Percentiles rank a stretch among this genome's conserved stretches.
phyloP scores from a whole-genome alignment of 2,329 filamentous ascomycete genomes.

The Plenodomus biglobosus region DNA sequence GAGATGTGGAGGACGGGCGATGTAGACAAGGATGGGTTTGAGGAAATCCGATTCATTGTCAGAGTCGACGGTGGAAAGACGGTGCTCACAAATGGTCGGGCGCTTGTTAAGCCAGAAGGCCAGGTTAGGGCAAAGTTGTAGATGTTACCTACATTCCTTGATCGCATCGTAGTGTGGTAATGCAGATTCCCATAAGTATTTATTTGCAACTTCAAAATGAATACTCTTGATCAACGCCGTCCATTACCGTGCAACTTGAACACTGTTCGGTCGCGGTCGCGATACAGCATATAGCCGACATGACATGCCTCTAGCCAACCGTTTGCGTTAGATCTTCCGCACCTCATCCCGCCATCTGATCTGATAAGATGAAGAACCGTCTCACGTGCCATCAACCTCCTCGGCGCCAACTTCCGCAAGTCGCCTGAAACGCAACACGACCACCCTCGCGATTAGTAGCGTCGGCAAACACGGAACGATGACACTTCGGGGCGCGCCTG shows the following conservation, averaged over 20 bases:
- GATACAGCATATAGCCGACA: conserved; percentile 5
- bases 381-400: conserved; percentile 1
- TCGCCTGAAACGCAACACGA: conserved; percentile 14
- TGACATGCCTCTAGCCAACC: conserved; percentile 7
- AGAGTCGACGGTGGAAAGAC: conserved; percentile 79
- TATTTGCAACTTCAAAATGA: too few relatives aligned
- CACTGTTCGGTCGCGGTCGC: too few relatives aligned
- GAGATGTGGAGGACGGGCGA: conserved; percentile 79
- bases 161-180: background rate
- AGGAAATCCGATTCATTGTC: conserved; percentile 81
- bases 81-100: conserved; percentile 82
- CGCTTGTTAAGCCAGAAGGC: conserved; percentile 68
- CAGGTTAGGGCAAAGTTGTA: conserved; percentile 46
- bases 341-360: conserved; percentile 13
- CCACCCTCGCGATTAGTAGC: conserved; percentile 3
- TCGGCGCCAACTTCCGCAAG: background rate
- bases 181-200: background rate
- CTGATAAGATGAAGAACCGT: conserved; percentile 30
- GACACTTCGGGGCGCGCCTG: conserved; percentile 11
- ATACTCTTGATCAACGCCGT: too few relatives aligned
- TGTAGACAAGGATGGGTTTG: conserved; percentile 63
- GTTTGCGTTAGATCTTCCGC: background rate
- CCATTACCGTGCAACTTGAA: too few relatives aligned
- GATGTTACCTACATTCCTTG: too few relatives aligned
- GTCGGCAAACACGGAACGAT: conserved; percentile 21